These are phyloP conservation scores for Kondoa subrosea DNA, from an alignment of 768 basidiomycete species.

Conservation along the genomic window DNA sequence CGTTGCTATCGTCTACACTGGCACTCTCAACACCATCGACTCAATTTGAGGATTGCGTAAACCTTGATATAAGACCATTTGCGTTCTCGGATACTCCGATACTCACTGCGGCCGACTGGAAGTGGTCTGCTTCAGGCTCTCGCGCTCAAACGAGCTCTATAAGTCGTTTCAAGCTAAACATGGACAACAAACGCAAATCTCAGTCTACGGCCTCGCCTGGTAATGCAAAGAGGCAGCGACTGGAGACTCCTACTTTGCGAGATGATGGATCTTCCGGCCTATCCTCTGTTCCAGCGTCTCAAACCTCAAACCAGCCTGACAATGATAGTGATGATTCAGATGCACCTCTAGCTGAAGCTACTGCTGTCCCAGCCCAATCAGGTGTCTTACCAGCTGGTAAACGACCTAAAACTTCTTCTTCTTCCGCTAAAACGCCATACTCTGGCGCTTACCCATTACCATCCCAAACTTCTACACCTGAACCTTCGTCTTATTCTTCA, in stretches of 20 bases:
- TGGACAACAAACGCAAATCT: not conserved
- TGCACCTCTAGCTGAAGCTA: not conserved
- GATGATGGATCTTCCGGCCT: not conserved
- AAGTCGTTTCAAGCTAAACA: not conserved
- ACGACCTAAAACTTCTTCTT: not conserved
- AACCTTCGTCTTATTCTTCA: too few species aligned
- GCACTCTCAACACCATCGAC: too few species aligned
- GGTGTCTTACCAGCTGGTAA: not conserved
- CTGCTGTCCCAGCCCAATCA: not conserved
- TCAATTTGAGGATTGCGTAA: too few species aligned
- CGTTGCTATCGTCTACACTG: too few species aligned
- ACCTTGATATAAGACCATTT: too few species aligned
- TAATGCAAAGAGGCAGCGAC: not conserved
- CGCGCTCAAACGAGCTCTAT: not conserved
- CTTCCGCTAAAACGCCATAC: not conserved
- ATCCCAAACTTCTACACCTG: too few species aligned
- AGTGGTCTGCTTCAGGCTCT: too few species aligned
- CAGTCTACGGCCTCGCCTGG: not conserved
- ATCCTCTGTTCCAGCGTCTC: not conserved
- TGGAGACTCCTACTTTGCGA: not conserved
- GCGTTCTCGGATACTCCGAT: too few species aligned
- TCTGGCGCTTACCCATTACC: not conserved
- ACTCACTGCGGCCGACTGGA: too few species aligned
- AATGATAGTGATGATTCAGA: not conserved
- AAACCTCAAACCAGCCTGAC: not conserved